Base-by-base conservation (phyloP, 140 eudicot species). In the Oenanthe javanica region DNA sequence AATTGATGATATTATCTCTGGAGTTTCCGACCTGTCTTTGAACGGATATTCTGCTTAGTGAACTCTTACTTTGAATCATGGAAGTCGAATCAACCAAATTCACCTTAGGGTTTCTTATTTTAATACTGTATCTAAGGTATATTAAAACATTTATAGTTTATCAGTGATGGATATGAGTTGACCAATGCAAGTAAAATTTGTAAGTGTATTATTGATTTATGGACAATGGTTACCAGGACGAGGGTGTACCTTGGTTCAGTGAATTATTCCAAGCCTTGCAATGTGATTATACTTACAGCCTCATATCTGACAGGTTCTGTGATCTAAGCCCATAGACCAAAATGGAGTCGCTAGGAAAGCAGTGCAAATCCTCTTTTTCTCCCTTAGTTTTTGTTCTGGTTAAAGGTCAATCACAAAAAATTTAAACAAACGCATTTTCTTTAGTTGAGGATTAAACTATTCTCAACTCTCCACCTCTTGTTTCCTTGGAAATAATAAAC, bases 1-100 rank as follows among this genome's bases (percentile, higher is more conserved):
- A 49, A 50, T 75, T n/a, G 79, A 75, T 75, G 79, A 75, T 25
- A 45, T 48, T 48, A 12, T 49, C 49, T 47, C 64, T 49, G 79
- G 61, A 23, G 54, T 48, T 75, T 48, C 79, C 0, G 45, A 75
- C 63, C 79, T 25, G 46, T 75, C 63, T 49, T 75, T 75, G 45
- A 14, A 25, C 25, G 63, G 31, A 48, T 47, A 27, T 19, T 75
- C 79, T 48, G 79, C 43, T 25, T 25, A 51, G 0, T 49, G 15
- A 23, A 50, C 63, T 31, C 49, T 16, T 71, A 71, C 50, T 7
- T 42, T 71, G 76, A 40, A 71, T 5, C 48, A 36, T 42, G 11
- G 5, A 71, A 38, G 49, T 36, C 50, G 42, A 36, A 71, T 71
- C 18, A 16, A 36, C 42, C 51, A 71, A 71, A 2, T 42, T 18